phyloP scores from a whole-genome alignment of 768 basidiomycete species.

The Podaxis rugospora region DNA sequence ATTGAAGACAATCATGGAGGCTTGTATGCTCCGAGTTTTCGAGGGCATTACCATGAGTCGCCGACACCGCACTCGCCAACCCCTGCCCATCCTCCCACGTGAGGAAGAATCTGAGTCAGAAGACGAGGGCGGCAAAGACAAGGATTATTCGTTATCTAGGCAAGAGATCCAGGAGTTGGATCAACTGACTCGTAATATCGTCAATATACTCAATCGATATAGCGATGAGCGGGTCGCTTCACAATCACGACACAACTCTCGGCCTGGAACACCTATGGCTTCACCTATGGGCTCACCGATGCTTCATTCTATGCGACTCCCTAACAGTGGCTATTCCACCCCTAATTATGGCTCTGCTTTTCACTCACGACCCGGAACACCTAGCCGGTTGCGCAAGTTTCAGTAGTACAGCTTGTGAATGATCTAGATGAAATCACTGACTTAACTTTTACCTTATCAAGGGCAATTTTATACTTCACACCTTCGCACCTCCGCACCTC shows the following conservation, averaged over 20 bases:
- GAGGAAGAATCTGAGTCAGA: constrained; percentile 56
- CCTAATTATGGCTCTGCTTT: constrained; percentile 32
- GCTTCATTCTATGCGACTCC: constrained; percentile 29
- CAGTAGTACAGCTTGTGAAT: constrained; percentile 11
- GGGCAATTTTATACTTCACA: not conserved
- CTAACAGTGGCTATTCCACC: constrained; percentile 54
- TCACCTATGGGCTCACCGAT: constrained; percentile 42
- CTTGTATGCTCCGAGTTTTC: constrained; percentile 85
- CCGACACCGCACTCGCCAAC: constrained; percentile 26
- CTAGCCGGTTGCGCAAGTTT: constrained; percentile 47
- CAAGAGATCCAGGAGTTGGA: constrained; percentile 77
- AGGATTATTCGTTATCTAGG: constrained; percentile 51
- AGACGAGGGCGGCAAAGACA: constrained; percentile 46
- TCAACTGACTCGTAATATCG: constrained; percentile 66
- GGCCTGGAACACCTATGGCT: constrained; percentile 55
- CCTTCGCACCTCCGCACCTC: not conserved
- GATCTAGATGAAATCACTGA: constrained; percentile 7
- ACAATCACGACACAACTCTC: constrained; percentile 58
- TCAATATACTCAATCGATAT: constrained; percentile 67
- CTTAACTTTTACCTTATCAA: not conserved
- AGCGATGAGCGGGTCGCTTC: constrained; percentile 56
- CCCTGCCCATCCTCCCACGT: constrained; percentile 32
- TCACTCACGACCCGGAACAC: constrained; percentile 59
- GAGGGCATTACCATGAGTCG: constrained; percentile 67
- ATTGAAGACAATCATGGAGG: constrained; percentile 75